phyloP scores from a whole-genome alignment of 306 rosid species.

The Cucumis hystrix region DNA sequence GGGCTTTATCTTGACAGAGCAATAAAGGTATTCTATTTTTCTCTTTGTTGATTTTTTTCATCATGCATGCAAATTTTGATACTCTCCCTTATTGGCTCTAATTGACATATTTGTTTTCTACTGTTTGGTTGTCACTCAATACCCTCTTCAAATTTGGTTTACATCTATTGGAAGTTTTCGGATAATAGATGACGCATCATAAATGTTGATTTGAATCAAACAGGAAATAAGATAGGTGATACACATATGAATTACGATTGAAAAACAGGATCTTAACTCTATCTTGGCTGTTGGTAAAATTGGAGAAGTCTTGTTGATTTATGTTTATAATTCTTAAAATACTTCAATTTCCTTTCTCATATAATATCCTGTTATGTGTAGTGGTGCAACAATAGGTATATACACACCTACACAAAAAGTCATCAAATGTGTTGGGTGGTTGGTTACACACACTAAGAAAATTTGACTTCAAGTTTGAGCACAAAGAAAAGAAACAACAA shows the following conservation, averaged over 20 bases:
- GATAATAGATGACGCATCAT: neutral
- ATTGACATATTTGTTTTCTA: neutral
- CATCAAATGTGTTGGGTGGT: too few relatives aligned
- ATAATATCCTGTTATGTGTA: neutral
- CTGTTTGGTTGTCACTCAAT: neutral
- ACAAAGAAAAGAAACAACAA: too few relatives aligned
- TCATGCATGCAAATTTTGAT: neutral
- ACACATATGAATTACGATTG: neutral
- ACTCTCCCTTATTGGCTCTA: neutral
- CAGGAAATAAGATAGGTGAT: neutral
- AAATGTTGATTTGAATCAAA: neutral
- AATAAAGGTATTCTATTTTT: conserved; percentile 46
- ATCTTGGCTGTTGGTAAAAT: neutral
- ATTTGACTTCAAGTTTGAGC: too few relatives aligned
- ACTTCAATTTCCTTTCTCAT: neutral
- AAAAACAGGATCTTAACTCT: neutral
- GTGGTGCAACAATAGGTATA: neutral
- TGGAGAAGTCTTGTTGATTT: neutral
- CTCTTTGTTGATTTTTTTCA: neutral
- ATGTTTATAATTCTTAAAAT: neutral
- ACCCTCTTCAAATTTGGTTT: neutral
- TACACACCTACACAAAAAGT: too few relatives aligned
- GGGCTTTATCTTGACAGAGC: conserved; percentile 94
- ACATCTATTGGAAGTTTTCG: neutral
- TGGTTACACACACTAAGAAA: too few relatives aligned